Evolutionary conservation across 2,329 filamentous ascomycete genomes (phyloP).

Genomic region (Botrytis medusae): DNA sequence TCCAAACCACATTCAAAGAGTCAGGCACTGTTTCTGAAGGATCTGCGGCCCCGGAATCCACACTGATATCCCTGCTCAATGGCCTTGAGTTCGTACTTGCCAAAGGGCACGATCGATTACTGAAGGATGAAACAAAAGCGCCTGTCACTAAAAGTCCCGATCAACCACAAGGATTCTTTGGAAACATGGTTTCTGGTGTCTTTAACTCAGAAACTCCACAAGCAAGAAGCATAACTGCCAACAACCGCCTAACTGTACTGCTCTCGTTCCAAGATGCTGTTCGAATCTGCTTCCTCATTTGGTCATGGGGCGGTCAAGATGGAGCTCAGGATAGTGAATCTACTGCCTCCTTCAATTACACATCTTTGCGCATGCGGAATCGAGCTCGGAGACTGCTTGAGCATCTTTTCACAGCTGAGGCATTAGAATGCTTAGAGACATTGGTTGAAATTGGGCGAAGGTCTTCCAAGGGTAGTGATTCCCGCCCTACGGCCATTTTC

Average conservation of each 20-base stretch:
- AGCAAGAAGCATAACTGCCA: slow-evolving; percentile 80
- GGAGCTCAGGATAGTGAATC: slow-evolving; percentile 64
- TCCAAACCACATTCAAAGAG: slow-evolving; percentile 64
- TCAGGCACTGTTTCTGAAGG: slow-evolving; percentile 35
- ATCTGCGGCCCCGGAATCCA: slow-evolving; percentile 62
- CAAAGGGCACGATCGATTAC: slow-evolving; percentile 77
- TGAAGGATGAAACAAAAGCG: slow-evolving; percentile 70
- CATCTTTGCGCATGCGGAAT: slow-evolving; percentile 86
- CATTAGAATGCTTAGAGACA: slow-evolving; percentile 90
- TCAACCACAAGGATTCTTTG: slow-evolving; percentile 83
- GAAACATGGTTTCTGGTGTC: slow-evolving; percentile 89
- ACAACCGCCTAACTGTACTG: slow-evolving; percentile 87
- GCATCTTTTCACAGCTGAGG: slow-evolving; percentile 88
- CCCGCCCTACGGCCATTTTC: slow-evolving; percentile 67
- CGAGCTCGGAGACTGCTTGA: slow-evolving; percentile 84
- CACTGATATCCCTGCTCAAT: slow-evolving; percentile 82
- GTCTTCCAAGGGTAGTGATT: slow-evolving; percentile 48
- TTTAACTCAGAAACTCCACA: slow-evolving; percentile 78
- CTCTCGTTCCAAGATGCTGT: slow-evolving; percentile 97
- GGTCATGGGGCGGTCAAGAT: slow-evolving; percentile 83
- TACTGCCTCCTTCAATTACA: slow-evolving; percentile 83
- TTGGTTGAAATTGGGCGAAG: slow-evolving; percentile 79
- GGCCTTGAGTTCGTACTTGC: slow-evolving; percentile 90
- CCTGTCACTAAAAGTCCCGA: slow-evolving; percentile 75
- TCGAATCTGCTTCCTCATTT: slow-evolving; percentile 87